Evolutionary conservation across 352 stramenopile genomes (phyloP), one percentile per base, ranked within the genome.

Genomic region (Pythium dissimile): DNA sequence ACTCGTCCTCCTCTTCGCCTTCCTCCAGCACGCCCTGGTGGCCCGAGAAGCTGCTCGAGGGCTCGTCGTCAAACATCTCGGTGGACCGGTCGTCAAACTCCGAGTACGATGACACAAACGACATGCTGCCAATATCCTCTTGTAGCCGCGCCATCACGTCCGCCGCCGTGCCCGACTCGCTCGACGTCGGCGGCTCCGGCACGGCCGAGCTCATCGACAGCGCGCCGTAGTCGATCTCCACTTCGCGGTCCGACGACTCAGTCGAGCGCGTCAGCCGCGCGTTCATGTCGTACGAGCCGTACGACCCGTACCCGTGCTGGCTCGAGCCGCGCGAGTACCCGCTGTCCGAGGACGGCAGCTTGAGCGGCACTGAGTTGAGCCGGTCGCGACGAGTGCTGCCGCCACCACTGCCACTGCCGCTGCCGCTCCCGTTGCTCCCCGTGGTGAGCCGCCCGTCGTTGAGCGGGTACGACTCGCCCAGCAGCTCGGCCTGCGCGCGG

Each of bases 401-500:
- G n/a, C n/a, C n/a, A n/a, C n/a, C n/a, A n/a, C n/a, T n/a, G n/a
- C n/a, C n/a, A n/a, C n/a, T n/a, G n/a, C n/a, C n/a, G n/a, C n/a
- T n/a, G n/a, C n/a, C n/a, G 16, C 53, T 41, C 7, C 37, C 13
- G 21, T 59, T 41, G 34, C 34, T 41, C 4, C 34, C 34, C 7
- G 34, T 41, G 16, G 42, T 20, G 42, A 34, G 39, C 13, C 42
- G 31, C 15, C 20, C n/a, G 16, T 32, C 34, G 7, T 34, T 23
- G 21, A 24, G 15, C 4, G 21, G 23, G 42, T 66, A 54, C 38
- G 61, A 44, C 23, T 75, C 67, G 35, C 54, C 72, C 3, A 88
- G 59, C 51, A 91, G 75, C 52, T 89, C 78, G 10, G 83, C 76
- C 55, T 93, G 83, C 7, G 70, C 66, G 16, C 83, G 83, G 20